These are phyloP conservation scores for Aspergillus luchuensis DNA, from an alignment of 2,329 filamentous ascomycete genomes.

Conservation along the genomic window DNA sequence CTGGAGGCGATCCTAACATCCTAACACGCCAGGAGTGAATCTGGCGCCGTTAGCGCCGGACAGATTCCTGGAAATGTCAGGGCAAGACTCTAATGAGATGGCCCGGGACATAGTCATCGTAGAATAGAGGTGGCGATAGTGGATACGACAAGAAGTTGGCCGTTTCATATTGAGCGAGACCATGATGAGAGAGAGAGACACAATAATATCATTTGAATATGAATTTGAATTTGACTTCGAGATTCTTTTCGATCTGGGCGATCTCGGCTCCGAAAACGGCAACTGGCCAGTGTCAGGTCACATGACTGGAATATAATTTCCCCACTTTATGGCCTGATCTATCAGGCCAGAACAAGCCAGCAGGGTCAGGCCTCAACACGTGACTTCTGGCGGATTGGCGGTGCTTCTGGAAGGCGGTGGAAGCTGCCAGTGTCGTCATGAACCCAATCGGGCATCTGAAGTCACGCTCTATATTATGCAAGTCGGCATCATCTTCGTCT, in stretches of 20 bases:
- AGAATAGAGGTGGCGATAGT: not conserved
- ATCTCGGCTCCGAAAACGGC: not conserved
- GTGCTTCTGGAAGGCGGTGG: slow-evolving; percentile 42
- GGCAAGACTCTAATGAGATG: not conserved
- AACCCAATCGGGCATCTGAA: slow-evolving; percentile 19
- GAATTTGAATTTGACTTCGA: no score
- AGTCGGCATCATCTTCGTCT: not conserved
- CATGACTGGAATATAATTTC: not conserved
- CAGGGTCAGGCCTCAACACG: slow-evolving; percentile 7
- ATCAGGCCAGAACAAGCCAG: not conserved
- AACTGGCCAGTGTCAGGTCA: not conserved
- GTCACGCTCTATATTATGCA: not conserved
- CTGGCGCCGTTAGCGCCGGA: not conserved
- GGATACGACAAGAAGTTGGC: not conserved
- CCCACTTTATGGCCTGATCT: not conserved
- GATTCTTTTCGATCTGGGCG: no score
- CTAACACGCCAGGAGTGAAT: not conserved
- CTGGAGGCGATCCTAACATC: not conserved
- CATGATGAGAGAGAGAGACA: no score
- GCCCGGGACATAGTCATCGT: no score
- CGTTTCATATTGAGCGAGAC: not conserved
- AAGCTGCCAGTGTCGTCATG: slow-evolving; percentile 36
- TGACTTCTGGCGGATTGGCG: slow-evolving; percentile 17
- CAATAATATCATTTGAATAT: no score
- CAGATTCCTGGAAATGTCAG: not conserved